phyloP scores from a whole-genome alignment of 805 yeast genomes.

The Candida coleopterorum region DNA sequence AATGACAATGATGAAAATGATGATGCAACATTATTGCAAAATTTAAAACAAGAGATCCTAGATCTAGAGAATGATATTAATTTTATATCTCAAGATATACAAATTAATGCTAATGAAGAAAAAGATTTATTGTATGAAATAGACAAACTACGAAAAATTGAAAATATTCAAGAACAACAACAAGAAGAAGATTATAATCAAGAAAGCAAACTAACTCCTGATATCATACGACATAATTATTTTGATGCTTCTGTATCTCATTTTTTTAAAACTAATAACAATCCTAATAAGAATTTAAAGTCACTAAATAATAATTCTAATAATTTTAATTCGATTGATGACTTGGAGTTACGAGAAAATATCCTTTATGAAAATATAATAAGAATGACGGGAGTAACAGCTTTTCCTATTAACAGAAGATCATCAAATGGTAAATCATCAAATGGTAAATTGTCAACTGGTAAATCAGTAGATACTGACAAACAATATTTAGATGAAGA shows the following conservation, averaged over 20 bases:
- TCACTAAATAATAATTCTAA: too few relatives aligned
- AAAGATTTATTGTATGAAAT: background rate
- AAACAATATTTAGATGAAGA: constrained; percentile 17
- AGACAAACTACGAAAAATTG: constrained; percentile 1
- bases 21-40: background rate
- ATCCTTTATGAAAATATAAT: constrained; percentile 43
- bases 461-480: background rate
- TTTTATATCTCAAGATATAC: constrained; percentile 1
- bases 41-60: constrained; percentile 1
- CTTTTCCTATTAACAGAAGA: constrained; percentile 43
- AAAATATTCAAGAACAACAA: constrained; percentile 3
- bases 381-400: constrained; percentile 47
- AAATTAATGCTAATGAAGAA: background rate
- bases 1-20: background rate
- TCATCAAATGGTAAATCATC: background rate
- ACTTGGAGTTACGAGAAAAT: constrained; percentile 19
- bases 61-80: constrained; percentile 1
- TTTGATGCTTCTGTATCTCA: constrained; percentile 25
- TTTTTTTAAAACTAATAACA: constrained; percentile 15
- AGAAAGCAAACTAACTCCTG: constrained; percentile 10
- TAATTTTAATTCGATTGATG: background rate
- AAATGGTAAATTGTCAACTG: constrained; percentile 24
- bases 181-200: background rate
- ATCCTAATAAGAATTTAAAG: too few relatives aligned
- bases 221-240: constrained; percentile 21